Base-by-base conservation (phyloP, 1,284 basidiomycete genomes). In the Stereum hirsutum region DNA sequence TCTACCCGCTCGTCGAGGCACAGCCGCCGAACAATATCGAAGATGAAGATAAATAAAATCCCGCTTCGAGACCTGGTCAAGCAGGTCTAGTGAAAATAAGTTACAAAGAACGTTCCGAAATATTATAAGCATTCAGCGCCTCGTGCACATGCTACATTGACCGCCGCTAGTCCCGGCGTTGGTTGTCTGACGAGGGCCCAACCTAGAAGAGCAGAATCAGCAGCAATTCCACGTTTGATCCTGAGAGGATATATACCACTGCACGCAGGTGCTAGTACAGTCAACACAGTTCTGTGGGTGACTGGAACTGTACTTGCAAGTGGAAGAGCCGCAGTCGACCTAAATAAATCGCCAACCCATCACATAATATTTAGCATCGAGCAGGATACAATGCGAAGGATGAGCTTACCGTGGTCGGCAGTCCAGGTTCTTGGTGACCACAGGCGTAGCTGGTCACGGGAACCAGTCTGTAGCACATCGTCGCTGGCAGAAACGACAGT, bases 381-480 rank as follows among this genome's bases (percentile, higher is more conserved):
- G n/a, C n/a, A n/a, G n/a, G n/a, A n/a, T n/a, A n/a, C n/a, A n/a
- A n/a, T n/a, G n/a, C n/a, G n/a, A n/a, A n/a, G n/a, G n/a, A n/a
- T n/a, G n/a, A n/a, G n/a, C n/a, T n/a, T n/a, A n/a, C n/a, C n/a
- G n/a, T n/a, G n/a, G n/a, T n/a, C n/a, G n/a, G n/a, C n/a, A n/a
- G n/a, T n/a, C n/a, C n/a, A 20, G 45, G 41, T n/a, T 45, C 51
- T 5, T 40, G 24, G 20, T 51, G 43, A 4, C 47, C 47, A 41
- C 51, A 52, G 34, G 31, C 28, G 30, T 35, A 49, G n/a, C 5
- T 11, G 15, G 21, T 27, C 0, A 10, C 14, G 21, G 21, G 24
- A 12, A 47, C 45, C 12, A 14, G 31, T 27, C 47, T 46, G 37
- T 26, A 30, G 38, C 51, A 52, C 51, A 52, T 52, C 27, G 33